Base-by-base conservation (phyloP, 768 basidiomycete species). In the Amanita polypyramis region DNA sequence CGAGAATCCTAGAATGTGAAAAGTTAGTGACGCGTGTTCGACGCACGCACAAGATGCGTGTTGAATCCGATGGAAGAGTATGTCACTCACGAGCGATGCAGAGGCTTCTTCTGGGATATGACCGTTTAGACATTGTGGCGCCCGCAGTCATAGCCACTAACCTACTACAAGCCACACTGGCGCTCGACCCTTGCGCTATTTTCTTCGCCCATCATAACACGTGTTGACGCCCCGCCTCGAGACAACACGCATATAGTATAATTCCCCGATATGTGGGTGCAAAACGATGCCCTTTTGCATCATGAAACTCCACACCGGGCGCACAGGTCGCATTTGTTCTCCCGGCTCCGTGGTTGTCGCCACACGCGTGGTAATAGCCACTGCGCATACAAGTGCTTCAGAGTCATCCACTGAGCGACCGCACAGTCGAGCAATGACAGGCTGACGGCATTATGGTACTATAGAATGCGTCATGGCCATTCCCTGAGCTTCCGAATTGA, bases 51-150 rank as follows among this genome's bases (percentile, higher is more conserved):
- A 15, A 20, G 3, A 7, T 7, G 21, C 42, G 27, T 25, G 17
- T 44, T 17, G 32, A 15, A 20, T 19, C 20, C 17, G n/a, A 15
- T 29, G 27, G 27, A 20, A n/a, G 29, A 4, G 25, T 27, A 29
- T 30, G 42, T 29, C 20, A 44, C 33, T 33, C 32, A 21, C 32
- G 43, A 44, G 43, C 43, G 43, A 44, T 44, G 43, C 43, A 33
- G 33, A 33, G 29, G 33, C 10, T 20, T 5, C 20, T 34, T 34
- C 11, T 44, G 29, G 29, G 43, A 11, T 44, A 44, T 21, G 7
- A 29, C 37, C 19, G 21, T 15, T 42, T 42, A 42, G 43, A 27
- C 15, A 29, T 27, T 27, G 25, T 27, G 25, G 25, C 25, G 25
- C 25, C 25, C 25, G 25, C 25, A 27, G 25, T 27, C 25, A 27